Conservation (phyloP, 2,329 filamentous ascomycete species). For the Pseudocercospora crystallina region DNA sequence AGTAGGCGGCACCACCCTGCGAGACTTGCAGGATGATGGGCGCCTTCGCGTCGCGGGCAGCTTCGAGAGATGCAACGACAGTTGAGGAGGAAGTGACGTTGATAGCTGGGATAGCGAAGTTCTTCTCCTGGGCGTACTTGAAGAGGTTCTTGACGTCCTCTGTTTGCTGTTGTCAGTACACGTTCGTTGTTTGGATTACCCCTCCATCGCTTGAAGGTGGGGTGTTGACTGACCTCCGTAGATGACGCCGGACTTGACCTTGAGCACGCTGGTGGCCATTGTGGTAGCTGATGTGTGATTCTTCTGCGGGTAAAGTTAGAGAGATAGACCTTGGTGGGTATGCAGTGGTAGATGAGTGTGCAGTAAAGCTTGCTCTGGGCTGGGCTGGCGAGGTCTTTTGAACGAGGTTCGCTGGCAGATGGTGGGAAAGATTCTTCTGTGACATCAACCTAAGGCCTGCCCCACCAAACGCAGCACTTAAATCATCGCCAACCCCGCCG, state of each 20-base stretch:
- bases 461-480: too few relatives aligned
- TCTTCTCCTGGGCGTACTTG: conserved; percentile 82
- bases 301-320: not conserved
- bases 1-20: conserved; percentile 80
- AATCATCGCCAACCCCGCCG: too few relatives aligned
- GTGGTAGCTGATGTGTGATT: conserved; percentile 5
- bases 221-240: conserved; percentile 34
- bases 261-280: conserved; percentile 33
- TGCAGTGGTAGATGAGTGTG: not conserved
- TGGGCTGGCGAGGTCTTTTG: not conserved
- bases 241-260: conserved; percentile 40
- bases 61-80: conserved; percentile 84
- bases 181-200: too few relatives aligned
- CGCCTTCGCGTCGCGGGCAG: conserved; percentile 85
- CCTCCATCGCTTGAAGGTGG: too few relatives aligned
- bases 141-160: conserved; percentile 60
- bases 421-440: too few relatives aligned
- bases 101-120: conserved; percentile 71
- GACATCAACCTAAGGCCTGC: too few relatives aligned
- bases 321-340: conserved; percentile 2
- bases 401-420: too few relatives aligned
- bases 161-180: conserved; percentile 9
- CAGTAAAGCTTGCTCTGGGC: not conserved
- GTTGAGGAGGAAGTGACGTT: conserved; percentile 94
- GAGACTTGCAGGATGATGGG: conserved; percentile 92